These are phyloP conservation scores for Gossypium mustelinum DNA, from an alignment of 345 rosid species.

Conservation along the genomic window DNA sequence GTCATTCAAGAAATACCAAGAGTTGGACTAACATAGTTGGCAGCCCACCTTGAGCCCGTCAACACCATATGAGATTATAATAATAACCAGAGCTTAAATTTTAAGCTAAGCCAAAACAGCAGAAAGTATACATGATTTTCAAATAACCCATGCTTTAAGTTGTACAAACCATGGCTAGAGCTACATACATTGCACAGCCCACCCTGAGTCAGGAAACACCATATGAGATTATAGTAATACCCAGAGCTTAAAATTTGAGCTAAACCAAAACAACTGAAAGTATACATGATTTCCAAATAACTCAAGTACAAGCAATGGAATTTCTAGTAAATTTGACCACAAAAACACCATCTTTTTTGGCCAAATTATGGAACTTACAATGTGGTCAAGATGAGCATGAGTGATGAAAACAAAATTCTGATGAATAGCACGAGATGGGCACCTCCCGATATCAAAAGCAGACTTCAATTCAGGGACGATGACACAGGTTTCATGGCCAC, in stretches of 20 bases:
- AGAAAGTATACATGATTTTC: no score
- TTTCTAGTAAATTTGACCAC: neutral
- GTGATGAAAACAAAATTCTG: conserved; percentile 91
- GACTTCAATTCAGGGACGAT: conserved; percentile 88
- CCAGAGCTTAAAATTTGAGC: conserved; percentile 1
- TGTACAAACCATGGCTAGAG: no score
- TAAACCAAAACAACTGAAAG: neutral
- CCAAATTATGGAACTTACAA: conserved; percentile 37
- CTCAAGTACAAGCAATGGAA: neutral
- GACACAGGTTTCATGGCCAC: conserved; percentile 86
- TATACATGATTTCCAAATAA: neutral
- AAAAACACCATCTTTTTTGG: neutral
- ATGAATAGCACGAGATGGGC: conserved; percentile 82
- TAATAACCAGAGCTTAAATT: neutral
- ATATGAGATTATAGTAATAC: neutral
- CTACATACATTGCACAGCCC: no score
- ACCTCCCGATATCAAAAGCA: conserved; percentile 89
- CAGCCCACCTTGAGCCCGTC: no score
- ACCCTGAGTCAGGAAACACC: no score
- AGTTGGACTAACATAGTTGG: no score
- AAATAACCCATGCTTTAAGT: no score
- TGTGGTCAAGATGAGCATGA: conserved; percentile 95
- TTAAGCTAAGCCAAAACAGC: no score
- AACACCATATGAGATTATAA: no score
- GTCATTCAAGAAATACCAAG: no score